These are phyloP conservation scores for Pythium chondricola DNA, from an alignment of 352 stramenopile species.

Conservation along the genomic window DNA sequence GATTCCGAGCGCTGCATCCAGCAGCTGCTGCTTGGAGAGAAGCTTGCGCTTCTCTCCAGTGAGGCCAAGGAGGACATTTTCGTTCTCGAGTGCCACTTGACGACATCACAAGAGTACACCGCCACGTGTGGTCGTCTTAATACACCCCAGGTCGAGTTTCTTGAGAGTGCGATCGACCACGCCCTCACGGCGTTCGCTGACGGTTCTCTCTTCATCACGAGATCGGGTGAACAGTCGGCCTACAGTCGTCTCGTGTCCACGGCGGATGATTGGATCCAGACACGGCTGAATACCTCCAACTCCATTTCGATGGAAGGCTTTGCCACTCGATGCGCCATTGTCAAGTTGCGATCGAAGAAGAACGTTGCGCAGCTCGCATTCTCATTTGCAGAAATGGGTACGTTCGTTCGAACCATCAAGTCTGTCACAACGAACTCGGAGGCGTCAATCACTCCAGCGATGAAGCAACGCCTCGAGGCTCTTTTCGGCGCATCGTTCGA, in stretches of 20 bases:
- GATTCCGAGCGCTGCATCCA: conserved; percentile 37
- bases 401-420: conserved; percentile 20
- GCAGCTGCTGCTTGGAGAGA: conserved; percentile 53
- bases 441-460: not conserved
- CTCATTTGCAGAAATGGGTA: conserved; percentile 52
- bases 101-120: conserved; percentile 52
- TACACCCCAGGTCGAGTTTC: conserved; percentile 24
- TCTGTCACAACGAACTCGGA: conserved; percentile 9
- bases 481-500: conserved; percentile 34
- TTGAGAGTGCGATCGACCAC: conserved; percentile 56
- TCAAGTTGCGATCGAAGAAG: conserved; percentile 56
- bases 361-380: conserved; percentile 48
- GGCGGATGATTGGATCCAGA: conserved; percentile 51
- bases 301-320: conserved; percentile 35
- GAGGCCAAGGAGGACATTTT: conserved; percentile 68
- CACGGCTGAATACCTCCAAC: conserved; percentile 7
- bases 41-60: conserved; percentile 47
- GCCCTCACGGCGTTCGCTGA: conserved; percentile 51
- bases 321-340: conserved; percentile 40
- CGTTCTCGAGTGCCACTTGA: conserved; percentile 66
- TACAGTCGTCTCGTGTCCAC: conserved; percentile 51
- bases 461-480: conserved; percentile 1
- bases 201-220: conserved; percentile 39
- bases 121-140: conserved; percentile 33
- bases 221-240: conserved; percentile 25